Evolutionary conservation across 495 filamentous ascomycete species (phyloP), one percentile per base, ranked within the genome.

Genomic region (Penicillium lagena): DNA sequence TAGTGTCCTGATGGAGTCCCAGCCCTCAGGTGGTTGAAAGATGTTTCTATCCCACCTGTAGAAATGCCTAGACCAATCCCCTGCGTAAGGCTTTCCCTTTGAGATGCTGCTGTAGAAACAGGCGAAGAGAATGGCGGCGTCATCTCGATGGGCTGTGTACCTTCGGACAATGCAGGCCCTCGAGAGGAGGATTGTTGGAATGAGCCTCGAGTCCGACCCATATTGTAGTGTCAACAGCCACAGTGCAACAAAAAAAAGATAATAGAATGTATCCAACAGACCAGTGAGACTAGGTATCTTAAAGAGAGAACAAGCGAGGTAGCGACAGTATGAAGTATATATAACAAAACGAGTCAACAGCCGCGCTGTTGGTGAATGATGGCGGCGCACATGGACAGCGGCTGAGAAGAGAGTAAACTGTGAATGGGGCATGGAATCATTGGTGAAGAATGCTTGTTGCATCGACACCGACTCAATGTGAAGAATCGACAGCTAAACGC

Each of bases 1-100:
- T 60, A 42, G 12, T 44, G 32, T 39, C 46, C 27, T 29, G 39
- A 31, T 28, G 35, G 12, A 39, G 51, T 10, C 33, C 42, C 58
- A 2, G 37, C 38, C 36, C 40, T 46, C 35, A 52, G 9, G 33
- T 61, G 46, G 11, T 43, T 39, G 12, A 47, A 42, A 2, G 38
- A 12, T 14, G 39, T 22, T 12, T 62, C 59, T 22, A 59, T 52
- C 1, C 52, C 57, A 41, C 56, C 59, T 34, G 51, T 42, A n/a
- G 55, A 53, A 12, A 70, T 67, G 0, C 66, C 69, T n/a, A 71
- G 35, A 9, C 66, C 64, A 12, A 53, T 34, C 9, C 45, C 9
- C 10, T 49, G 33, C 31, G 46, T 46, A 35, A 52, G 43, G 10
- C 47, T 36, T n/a, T 33, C 35, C 15, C 49, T 35, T 33, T 58